A percentile compares a stretch with the other conserved stretches of the same genome.
Conservation (phyloP, 2,329 filamentous ascomycete genomes). For the Fusarium verticillioides region DNA sequence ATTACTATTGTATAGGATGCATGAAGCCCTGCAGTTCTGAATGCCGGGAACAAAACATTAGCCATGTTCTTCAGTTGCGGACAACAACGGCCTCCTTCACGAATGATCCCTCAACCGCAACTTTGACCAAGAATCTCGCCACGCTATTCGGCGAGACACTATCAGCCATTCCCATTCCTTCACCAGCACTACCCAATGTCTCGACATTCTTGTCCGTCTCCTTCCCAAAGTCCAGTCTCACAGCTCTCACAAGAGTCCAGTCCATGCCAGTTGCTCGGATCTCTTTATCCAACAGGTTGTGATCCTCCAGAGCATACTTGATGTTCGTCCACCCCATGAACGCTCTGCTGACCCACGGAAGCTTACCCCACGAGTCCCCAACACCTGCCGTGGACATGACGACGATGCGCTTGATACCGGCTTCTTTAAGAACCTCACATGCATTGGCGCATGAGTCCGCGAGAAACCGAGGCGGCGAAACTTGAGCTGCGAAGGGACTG, state of each 20-base stretch:
- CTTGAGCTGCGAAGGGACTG: conserved; percentile 52
- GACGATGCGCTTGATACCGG: conserved; percentile 48
- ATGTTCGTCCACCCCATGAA: conserved; percentile 54
- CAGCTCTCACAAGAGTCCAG: conserved; percentile 52
- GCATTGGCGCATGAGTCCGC: conserved; percentile 52
- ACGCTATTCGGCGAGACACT: conserved; percentile 44
- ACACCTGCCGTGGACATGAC: conserved; percentile 55
- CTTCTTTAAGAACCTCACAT: conserved; percentile 48
- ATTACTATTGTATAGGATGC: fast-evolving
- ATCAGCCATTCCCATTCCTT: conserved; percentile 48
- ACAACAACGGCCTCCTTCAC: conserved; percentile 35
- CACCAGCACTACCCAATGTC: conserved; percentile 46
- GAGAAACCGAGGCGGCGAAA: conserved; percentile 53
- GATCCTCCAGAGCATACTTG: conserved; percentile 54
- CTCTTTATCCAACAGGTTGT: conserved; percentile 51
- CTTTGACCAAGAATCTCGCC: conserved; percentile 50
- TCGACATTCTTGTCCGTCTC: conserved; percentile 28
- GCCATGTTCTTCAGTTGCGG: not conserved
- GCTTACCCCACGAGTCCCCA: conserved; percentile 51
- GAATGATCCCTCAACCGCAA: conserved; percentile 43
- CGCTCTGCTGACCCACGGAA: conserved; percentile 50
- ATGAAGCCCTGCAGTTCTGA: no score
- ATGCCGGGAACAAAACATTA: no score
- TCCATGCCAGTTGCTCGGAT: conserved; percentile 49
- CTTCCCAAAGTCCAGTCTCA: conserved; percentile 46